These are phyloP conservation scores for Smittium culicis DNA, from an alignment of 371 early-diverging fungal genomes.

Conservation along the genomic window DNA sequence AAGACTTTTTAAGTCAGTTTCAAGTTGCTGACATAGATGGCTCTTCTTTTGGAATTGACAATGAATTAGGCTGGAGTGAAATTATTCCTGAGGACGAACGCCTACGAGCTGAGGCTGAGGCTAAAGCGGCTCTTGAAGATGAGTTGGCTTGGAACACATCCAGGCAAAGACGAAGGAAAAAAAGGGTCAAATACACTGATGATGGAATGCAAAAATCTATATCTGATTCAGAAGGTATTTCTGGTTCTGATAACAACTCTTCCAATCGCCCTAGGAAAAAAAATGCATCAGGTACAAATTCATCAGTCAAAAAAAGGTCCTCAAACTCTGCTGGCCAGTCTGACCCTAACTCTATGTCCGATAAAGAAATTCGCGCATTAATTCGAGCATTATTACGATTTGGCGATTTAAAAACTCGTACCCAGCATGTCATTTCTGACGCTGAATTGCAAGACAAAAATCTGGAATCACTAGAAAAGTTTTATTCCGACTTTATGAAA, in stretches of 20 bases:
- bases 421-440: conserved; percentile 59
- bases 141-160: conserved; percentile 27
- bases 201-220: conserved; percentile 19
- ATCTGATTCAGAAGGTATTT: background rate
- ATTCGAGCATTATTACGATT: conserved; percentile 62
- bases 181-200: conserved; percentile 30
- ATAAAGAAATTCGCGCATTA: conserved; percentile 69
- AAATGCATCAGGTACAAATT: conserved; percentile 10
- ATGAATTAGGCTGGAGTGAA: conserved; percentile 79
- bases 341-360: conserved; percentile 32
- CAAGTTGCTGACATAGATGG: conserved; percentile 84
- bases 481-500: conserved; percentile 44
- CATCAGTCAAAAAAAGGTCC: conserved; percentile 14
- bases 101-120: conserved; percentile 47
- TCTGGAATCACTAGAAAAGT: conserved; percentile 39
- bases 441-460: conserved; percentile 62
- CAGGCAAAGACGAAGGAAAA: conserved; percentile 34
- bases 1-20: conserved; percentile 89
- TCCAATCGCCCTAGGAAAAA: conserved; percentile 16
- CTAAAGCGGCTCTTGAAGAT: conserved; percentile 35
- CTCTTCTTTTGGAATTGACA: conserved; percentile 27
- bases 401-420: conserved; percentile 62
- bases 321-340: background rate
- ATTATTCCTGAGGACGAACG: conserved; percentile 85
- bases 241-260: conserved; percentile 19